Conservation (phyloP, 768 basidiomycete species). For the Leucogyrophana mollusca region DNA sequence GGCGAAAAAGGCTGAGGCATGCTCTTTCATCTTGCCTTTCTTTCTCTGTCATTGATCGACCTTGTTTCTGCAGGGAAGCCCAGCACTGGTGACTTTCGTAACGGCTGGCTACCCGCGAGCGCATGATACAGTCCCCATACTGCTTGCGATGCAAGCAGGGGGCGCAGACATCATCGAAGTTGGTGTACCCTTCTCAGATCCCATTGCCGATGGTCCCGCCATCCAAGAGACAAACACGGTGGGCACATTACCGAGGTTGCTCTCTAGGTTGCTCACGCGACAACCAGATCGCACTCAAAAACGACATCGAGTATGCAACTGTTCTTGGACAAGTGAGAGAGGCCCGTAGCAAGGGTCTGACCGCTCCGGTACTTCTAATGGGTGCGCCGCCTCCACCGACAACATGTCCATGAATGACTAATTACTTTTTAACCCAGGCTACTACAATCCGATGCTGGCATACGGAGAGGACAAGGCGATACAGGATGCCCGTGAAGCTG, state of each 20-base stretch:
- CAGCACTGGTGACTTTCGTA: conserved; percentile 79
- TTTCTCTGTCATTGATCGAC: conserved; percentile 94
- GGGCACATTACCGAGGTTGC: conserved; percentile 21
- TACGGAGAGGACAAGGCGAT: conserved; percentile 96
- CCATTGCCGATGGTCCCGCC: conserved; percentile 89
- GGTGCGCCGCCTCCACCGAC: conserved; percentile 43
- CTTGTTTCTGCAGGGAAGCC: conserved; percentile 49
- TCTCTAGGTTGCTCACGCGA: background rate
- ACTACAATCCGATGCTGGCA: conserved; percentile 94
- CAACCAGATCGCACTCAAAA: conserved; percentile 77
- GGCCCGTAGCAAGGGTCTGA: conserved; percentile 77
- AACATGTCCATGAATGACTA: background rate
- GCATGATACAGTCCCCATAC: conserved; percentile 76
- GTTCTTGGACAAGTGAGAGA: conserved; percentile 74
- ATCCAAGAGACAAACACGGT: conserved; percentile 92
- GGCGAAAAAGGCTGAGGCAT: conserved; percentile 19
- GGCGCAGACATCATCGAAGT: conserved; percentile 93
- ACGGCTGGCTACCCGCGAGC: conserved; percentile 86
- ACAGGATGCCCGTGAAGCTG: conserved; percentile 82
- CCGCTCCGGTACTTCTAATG: conserved; percentile 88
- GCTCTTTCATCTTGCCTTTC: conserved; percentile 13
- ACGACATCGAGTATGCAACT: conserved; percentile 69
- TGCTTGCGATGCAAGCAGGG: conserved; percentile 89
- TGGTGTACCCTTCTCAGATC: conserved; percentile 93
- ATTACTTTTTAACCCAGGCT: conserved; percentile 52